Percentiles rank a stretch among this genome's conserved stretches.
Conservation (phyloP, 176 grass and related monocot genomes). For the Oryza brachyantha region DNA sequence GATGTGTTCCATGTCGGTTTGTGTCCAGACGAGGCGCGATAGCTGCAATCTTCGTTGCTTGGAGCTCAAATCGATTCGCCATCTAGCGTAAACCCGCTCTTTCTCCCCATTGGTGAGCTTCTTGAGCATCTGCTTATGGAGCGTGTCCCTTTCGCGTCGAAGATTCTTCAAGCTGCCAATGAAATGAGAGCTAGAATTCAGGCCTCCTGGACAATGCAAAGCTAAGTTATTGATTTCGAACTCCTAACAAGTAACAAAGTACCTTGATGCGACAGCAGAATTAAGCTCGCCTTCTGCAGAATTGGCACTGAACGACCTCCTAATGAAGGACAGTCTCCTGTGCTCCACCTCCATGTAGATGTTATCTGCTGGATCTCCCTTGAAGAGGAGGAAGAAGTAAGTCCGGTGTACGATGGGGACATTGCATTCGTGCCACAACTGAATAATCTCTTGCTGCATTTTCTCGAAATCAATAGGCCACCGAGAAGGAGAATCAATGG, state of each 20-base stretch:
- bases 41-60: slow-evolving; percentile 74
- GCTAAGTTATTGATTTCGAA: background rate
- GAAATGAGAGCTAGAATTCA: background rate
- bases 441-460: slow-evolving; percentile 68
- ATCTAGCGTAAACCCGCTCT: slow-evolving; percentile 57
- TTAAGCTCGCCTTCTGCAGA: slow-evolving; percentile 17
- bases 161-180: slow-evolving; percentile 60
- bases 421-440: slow-evolving; percentile 81
- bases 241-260: background rate
- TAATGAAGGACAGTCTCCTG: slow-evolving; percentile 78
- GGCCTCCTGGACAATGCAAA: background rate
- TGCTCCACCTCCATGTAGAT: slow-evolving; percentile 93
- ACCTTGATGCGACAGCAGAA: slow-evolving; percentile 44
- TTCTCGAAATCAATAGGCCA: slow-evolving; percentile 53
- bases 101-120: slow-evolving; percentile 58
- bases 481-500: slow-evolving; percentile 39
- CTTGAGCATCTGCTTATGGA: slow-evolving; percentile 81
- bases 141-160: slow-evolving; percentile 71
- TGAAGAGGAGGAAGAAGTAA: slow-evolving; percentile 92
- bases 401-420: slow-evolving; percentile 75
- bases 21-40: slow-evolving; percentile 56
- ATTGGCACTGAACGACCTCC: slow-evolving; percentile 30
- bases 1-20: slow-evolving; percentile 62
- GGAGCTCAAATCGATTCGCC: slow-evolving; percentile 72
- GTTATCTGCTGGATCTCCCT: slow-evolving; percentile 72